Evolutionary conservation across 768 basidiomycete genomes (phyloP).

Genomic region (Filobasidium wieringae): DNA sequence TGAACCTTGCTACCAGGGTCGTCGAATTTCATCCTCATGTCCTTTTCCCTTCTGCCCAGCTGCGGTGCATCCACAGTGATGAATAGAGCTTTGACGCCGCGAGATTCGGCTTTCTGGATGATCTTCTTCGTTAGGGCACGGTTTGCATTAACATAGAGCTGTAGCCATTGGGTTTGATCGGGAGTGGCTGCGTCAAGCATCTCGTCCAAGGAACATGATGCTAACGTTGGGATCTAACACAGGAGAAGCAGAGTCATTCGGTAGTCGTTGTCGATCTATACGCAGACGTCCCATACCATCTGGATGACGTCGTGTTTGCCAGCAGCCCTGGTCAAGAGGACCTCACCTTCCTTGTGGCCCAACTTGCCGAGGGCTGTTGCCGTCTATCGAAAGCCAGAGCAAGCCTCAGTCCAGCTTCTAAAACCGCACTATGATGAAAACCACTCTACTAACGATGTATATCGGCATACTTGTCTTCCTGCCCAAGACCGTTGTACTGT

Average conservation of each 20-base stretch:
- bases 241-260: not conserved
- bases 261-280: not conserved
- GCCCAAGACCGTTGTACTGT: slow-evolving; percentile 66
- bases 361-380: slow-evolving; percentile 51
- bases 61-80: slow-evolving; percentile 98
- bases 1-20: slow-evolving; percentile 49
- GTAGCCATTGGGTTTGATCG: slow-evolving; percentile 72
- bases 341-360: slow-evolving; percentile 84
- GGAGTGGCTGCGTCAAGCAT: slow-evolving; percentile 73
- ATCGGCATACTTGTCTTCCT: slow-evolving; percentile 62
- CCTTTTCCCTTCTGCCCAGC: slow-evolving; percentile 66
- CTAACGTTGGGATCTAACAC: slow-evolving; percentile 77
- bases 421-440: slow-evolving; percentile 48
- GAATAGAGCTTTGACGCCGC: slow-evolving; percentile 85
- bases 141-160: slow-evolving; percentile 90
- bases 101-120: slow-evolving; percentile 76
- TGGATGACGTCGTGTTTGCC: slow-evolving; percentile 65
- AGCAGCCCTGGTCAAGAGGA: slow-evolving; percentile 78
- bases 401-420: not conserved
- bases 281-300: slow-evolving; percentile 45
- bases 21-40: slow-evolving; percentile 94
- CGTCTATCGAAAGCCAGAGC: not conserved
- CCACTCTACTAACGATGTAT: slow-evolving; percentile 46
- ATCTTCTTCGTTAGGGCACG: slow-evolving; percentile 69
- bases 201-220: slow-evolving; percentile 92